Evolutionary conservation across 345 rosid genomes (phyloP), one percentile per base, ranked within the genome.

Genomic region (Eucalyptus regnans): DNA sequence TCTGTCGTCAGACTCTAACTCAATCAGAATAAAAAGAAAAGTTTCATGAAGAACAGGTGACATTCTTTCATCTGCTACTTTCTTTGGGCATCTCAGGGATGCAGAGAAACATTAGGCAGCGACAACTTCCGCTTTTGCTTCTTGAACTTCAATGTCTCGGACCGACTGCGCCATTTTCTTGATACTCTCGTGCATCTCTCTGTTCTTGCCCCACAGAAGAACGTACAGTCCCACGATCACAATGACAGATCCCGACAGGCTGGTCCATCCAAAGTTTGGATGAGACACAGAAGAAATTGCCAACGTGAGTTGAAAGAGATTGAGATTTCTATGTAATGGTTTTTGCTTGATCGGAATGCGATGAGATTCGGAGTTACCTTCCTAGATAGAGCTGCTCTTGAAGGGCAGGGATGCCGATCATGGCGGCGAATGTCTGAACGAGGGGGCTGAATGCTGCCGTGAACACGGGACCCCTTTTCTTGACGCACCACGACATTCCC

Each of bases 141-240:
- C 89, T 37, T 51, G 85, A 50, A 11, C 91, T 48, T 87, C 89
- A 29, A 62, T 85, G 14, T 64, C 89, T 52, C 76, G 92, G 16
- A 20, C 86, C 84, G 71, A 90, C 54, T 89, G 89, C 87, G 89
- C 90, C 85, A 89, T 90, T 87, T 93, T 95, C 43, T 92, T 89
- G 66, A 91, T 93, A 22, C 87, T 88, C 89, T 92, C 90, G 86
- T 91, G 87, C 87, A 89, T 90, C 50, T 95, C 98, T 33, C 91
- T 91, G 90, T 92, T 94, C 94, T 95, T 96, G 4, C 99, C 99
- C 99, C 97, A 97, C 23, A 96, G 93, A 43, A 97, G 95, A 89
- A 92, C 89, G 90, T 96, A 96, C 50, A 97, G 91, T 60, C 99
- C 99, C 58, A 90, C 90, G 46, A 95, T 92, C 85, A 96, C 94